Percentiles rank a stretch among this genome's conserved stretches.
Conservation (phyloP, 2,329 filamentous ascomycete genomes). For the Epichloe aotearoae region DNA sequence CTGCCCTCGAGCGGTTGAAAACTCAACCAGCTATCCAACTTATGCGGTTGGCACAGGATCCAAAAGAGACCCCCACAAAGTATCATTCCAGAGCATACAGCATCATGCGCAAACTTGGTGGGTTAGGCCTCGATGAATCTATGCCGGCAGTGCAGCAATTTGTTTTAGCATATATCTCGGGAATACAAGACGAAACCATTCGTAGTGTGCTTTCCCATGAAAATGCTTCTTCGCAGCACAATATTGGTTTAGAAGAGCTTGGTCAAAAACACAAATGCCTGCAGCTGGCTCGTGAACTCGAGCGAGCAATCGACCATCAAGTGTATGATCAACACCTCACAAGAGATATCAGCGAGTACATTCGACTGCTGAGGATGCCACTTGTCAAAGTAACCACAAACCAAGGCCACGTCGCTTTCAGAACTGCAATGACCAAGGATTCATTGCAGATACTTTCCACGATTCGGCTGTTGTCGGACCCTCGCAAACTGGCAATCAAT, state of each 20-base stretch:
- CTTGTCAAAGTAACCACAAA: constrained; percentile 11
- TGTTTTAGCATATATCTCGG: constrained; percentile 34
- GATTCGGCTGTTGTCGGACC: constrained; percentile 34
- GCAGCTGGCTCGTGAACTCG: constrained; percentile 42
- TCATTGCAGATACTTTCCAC: constrained; percentile 23
- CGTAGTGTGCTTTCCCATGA: constrained; percentile 24
- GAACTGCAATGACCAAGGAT: constrained; percentile 24
- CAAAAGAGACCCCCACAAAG: constrained; percentile 33
- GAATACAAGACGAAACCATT: constrained; percentile 34
- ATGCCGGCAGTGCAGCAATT: constrained; percentile 11
- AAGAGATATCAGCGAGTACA: constrained; percentile 32
- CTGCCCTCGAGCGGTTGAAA: constrained; percentile 34
- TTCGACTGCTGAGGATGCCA: constrained; percentile 33
- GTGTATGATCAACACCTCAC: constrained; percentile 27
- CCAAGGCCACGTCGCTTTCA: constrained; percentile 8
- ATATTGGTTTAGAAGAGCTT: constrained; percentile 26
- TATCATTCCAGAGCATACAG: constrained; percentile 32
- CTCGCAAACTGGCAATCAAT: constrained; percentile 34
- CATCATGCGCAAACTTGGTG: constrained; percentile 22
- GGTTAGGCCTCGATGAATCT: constrained; percentile 17
- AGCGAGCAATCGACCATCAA: constrained; percentile 35
- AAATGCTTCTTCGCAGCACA: constrained; percentile 7
- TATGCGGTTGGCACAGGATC: constrained; percentile 37
- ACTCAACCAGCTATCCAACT: constrained; percentile 40
- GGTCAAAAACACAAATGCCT: constrained; percentile 39